Base-by-base conservation (phyloP, 768 basidiomycete genomes). In the Rubroboletus satanas region DNA sequence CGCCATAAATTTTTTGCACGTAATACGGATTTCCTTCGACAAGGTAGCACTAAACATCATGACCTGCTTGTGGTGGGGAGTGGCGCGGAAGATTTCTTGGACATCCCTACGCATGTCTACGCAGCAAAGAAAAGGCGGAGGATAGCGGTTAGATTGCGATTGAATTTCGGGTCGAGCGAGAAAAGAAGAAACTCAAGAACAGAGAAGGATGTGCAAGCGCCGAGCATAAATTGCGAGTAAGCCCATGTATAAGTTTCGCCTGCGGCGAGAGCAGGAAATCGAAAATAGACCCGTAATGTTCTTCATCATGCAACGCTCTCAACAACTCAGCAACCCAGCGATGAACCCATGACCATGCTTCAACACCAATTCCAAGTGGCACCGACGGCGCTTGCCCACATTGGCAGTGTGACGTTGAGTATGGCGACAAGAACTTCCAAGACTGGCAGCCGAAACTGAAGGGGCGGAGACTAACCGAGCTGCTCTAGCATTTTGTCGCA, bases 401-500 rank as follows among this genome's bases (percentile, higher is more conserved):
- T 71, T 68, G 74, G 71, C 72, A 74, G 64, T 66, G 65, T 71
- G 68, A 65, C 68, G 64, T 74, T 65, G 54, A 63, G 54, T 66
- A 67, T 58, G 68, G 61, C 73, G 74, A 72, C 73, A 72, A 73
- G 70, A 73, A 63, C 63, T 45, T 64, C 66, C 61, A 68, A 64
- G 66, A 64, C 49, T 72, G 69, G 76, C 75, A 77, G 82, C 82
- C 82, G 79, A 87, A 87, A 84, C 79, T 82, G 86, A 80, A 86
- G 57, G 63, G 66, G 62, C 67, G 64, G 61, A 65, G 83, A 99
- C 97, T 98, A 92, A 99, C 97, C 97, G 79, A 99, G 94, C 85
- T 94, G 90, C 83, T 99, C 97, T 72, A 99, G 89, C 93, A 99
- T 98, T 85, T 99, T 99, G 83, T 99, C 97, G 83, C 97, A 99